Conservation (phyloP, 2,329 filamentous ascomycete genomes). For the Alternaria longipes region DNA sequence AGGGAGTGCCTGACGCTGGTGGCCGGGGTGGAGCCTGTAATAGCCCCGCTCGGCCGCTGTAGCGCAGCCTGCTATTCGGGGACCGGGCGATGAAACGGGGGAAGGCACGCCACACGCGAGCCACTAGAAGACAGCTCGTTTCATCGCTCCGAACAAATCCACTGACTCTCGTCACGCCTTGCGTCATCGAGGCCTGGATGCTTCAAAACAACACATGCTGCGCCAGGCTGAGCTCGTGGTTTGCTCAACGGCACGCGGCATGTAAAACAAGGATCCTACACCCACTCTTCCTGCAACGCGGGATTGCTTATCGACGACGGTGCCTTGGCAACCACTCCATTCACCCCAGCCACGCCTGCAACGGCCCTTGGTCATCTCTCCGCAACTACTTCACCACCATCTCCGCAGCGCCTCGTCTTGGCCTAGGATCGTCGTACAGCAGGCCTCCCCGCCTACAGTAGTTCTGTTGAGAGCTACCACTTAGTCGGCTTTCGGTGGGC, state of each 20-base stretch:
- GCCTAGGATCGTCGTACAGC: not conserved
- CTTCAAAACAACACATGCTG: constrained; percentile 5
- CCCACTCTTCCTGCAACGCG: constrained; percentile 2
- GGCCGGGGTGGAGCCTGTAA: constrained; percentile 15
- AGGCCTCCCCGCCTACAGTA: constrained; percentile 1
- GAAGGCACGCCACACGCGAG: constrained; percentile 27
- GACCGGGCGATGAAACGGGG: constrained; percentile 30
- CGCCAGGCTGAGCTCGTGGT: not conserved
- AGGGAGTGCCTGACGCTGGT: constrained; percentile 18
- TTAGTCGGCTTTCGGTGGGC: not conserved
- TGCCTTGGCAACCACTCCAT: constrained; percentile 3
- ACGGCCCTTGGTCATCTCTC: constrained; percentile 13
- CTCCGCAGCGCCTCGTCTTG: constrained; percentile 4
- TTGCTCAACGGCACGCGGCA: constrained; percentile 17
- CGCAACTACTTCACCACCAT: constrained; percentile 11
- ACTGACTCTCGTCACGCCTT: constrained; percentile 15
- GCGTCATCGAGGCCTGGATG: constrained; percentile 22
- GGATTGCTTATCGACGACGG: constrained; percentile 2
- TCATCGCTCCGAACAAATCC: constrained; percentile 33
- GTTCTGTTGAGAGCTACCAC: not conserved
- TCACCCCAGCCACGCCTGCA: constrained; percentile 4
- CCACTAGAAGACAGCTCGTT: constrained; percentile 26
- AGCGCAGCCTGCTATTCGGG: constrained; percentile 22
- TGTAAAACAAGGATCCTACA: constrained; percentile 8
- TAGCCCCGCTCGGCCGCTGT: constrained; percentile 20